These are phyloP conservation scores for Flaveria bidentis DNA, from an alignment of 129 eudicot species.

Conservation along the genomic window DNA sequence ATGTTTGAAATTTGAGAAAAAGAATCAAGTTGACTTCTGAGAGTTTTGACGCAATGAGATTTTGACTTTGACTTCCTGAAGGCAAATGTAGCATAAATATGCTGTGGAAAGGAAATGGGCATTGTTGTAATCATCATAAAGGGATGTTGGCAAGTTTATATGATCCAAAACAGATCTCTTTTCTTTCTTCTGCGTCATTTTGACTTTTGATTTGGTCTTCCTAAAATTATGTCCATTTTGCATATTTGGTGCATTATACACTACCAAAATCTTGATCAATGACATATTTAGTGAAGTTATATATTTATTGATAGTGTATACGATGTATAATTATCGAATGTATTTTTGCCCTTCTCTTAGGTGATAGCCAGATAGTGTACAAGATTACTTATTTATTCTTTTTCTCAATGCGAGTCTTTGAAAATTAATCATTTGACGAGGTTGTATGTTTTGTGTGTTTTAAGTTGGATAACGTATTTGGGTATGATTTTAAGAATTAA, in stretches of 20 bases:
- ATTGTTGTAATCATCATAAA: slow-evolving; percentile 21
- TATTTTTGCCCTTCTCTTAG: background rate
- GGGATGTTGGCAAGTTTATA: slow-evolving; percentile 8
- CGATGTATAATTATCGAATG: background rate
- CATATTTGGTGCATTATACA: background rate
- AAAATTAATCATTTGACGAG: no score
- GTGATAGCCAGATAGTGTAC: no score
- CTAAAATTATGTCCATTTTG: background rate
- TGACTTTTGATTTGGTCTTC: background rate
- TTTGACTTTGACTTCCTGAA: slow-evolving; percentile 23
- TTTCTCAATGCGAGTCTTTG: no score
- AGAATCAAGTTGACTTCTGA: slow-evolving; percentile 22
- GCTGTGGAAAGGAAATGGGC: background rate
- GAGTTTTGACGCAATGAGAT: slow-evolving; percentile 9
- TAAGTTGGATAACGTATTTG: no score
- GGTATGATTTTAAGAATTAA: no score
- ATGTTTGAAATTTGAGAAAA: background rate
- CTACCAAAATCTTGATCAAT: background rate
- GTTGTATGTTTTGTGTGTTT: no score
- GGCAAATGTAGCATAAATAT: slow-evolving; percentile 15
- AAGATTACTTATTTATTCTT: no score
- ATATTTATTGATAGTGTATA: background rate
- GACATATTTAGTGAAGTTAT: background rate
- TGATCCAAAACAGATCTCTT: slow-evolving; percentile 1
- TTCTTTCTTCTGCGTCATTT: background rate